Base-by-base conservation (phyloP, 257 asterid genomes). In the Solanum virginianum region DNA sequence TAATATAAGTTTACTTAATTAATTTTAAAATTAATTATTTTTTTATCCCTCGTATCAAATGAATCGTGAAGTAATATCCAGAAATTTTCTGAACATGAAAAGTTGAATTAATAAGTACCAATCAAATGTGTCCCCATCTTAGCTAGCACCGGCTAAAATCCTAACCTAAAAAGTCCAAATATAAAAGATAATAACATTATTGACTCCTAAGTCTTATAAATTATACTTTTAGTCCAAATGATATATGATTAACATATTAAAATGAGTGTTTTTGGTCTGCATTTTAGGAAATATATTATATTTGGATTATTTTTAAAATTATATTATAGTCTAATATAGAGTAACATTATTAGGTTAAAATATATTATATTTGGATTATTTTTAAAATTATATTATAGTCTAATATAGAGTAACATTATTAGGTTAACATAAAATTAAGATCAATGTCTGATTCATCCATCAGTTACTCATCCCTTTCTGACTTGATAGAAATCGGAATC, bases 151-250 rank as follows among this genome's bases (percentile, higher is more conserved):
- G n/a, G 84, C 83, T 36, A 75, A 83, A 85, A 22, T 75, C 81
- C 53, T 81, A 56, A 36, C 68, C 81, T n/a, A 63, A 84, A 85
- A 87, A 84, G 74, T 84, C 90, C 85, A 84, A 74, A 39, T 15
- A 8, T 11, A n/a, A 72, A 45, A 13, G 36, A 80, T 6, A 51
- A 54, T 32, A 80, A 39, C 53, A 80, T 26, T 26, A 4, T 70
- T 41, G 8, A 0, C 8, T 54, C 80, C 10, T 69, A 39, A 69
- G 26, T 9, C 39, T 69, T 0, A 39, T 69, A 69, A 69, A 36
- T 69, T 18, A 17, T 0, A 9, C 5, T 70, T 3, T 70, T 70
- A 6, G 22, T 70, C 54, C 29, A 41, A 10, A 3, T 39, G 26
- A 70, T 70, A 41, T 70, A 39, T 70, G 80, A 17, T 41, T 70